phyloP scores from a whole-genome alignment of 306 rosid genomes.

The Sophora flavescens region DNA sequence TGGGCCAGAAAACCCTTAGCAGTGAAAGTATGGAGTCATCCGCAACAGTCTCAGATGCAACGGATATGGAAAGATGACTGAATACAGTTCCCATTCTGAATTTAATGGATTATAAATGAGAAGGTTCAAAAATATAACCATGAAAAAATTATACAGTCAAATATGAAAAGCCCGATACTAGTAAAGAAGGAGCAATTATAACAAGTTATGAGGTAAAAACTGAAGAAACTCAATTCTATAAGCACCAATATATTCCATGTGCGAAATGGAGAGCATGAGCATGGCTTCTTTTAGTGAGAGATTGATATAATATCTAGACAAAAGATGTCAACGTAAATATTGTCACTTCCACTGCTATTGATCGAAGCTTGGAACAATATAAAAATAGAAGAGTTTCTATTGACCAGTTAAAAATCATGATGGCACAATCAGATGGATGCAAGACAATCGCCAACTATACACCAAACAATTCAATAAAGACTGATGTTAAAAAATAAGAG shows the following conservation, averaged over 20 bases:
- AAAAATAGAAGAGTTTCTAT: conserved; percentile 12
- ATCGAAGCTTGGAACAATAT: conserved; percentile 37
- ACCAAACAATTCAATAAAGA: conserved; percentile 30
- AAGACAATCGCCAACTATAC: conserved; percentile 1
- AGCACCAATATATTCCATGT: conserved; percentile 14
- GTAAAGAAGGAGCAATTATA: conserved; percentile 21
- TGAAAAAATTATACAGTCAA: conserved; percentile 14
- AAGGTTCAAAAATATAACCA: conserved; percentile 27
- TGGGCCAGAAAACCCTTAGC: conserved; percentile 87
- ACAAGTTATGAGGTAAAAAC: conserved; percentile 14
- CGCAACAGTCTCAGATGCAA: conserved; percentile 61
- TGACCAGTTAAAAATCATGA: conserved; percentile 12
- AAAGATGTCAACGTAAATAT: conserved; percentile 23
- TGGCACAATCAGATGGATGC: background rate
- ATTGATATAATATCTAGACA: conserved; percentile 29
- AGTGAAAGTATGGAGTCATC: conserved; percentile 83
- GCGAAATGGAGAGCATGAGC: conserved; percentile 31
- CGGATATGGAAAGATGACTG: conserved; percentile 72
- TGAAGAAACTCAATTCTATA: conserved; percentile 28
- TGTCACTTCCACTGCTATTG: conserved; percentile 26
- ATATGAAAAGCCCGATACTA: conserved; percentile 7
- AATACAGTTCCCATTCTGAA: conserved; percentile 95
- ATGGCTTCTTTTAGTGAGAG: background rate
- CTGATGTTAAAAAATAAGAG: too few relatives aligned
- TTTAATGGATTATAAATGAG: conserved; percentile 37